Evolutionary conservation across 768 basidiomycete species (phyloP), one percentile per base, ranked within the genome.

Genomic region (Termitomyces sp.): DNA sequence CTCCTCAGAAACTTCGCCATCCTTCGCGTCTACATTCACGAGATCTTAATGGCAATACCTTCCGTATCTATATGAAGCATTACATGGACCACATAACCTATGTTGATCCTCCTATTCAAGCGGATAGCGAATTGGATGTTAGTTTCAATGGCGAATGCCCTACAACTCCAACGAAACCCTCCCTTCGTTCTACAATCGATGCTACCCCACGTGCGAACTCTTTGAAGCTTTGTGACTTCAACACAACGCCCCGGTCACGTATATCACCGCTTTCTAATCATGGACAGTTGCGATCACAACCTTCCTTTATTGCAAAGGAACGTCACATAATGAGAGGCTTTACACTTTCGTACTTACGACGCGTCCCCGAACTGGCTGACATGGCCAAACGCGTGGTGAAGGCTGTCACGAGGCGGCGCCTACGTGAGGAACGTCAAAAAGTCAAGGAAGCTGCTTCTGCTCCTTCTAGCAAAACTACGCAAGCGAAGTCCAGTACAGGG

Each of bases 1-100:
- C 75, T 20, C 73, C 75, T 12, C 70, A 76, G 5, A 84, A 81
- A 66, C 74, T 92, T 47, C 86, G 88, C 47, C 89, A 92, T 69
- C 91, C 90, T 1, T 85, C 86, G 0, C 80, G 86, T 42, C 72
- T 92, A 30, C 86, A 80, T 57, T 80, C 83, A 0, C 76, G 77
- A 20, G 87, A 91, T 57, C 81, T 93, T 30, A 91, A 83, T 2
- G 80, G 76, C 3, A 87, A 87, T 60, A 87, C 84, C 0, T 89
- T 93, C 68, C 80, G 87, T 12, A 80, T 89, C 41, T 91, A 93
- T 64, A 63, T 93, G 60, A 90, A 89, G 63, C 86, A 91, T 63
- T 92, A 84, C 70, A 88, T 93, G 86, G 84, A 89, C 64, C 76
- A 85, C 64, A 78, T 77, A 0, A 73, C 76, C 39, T 52, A 66